Base-by-base conservation (phyloP, 495 filamentous ascomycete species). In the Penicillium goetzii region DNA sequence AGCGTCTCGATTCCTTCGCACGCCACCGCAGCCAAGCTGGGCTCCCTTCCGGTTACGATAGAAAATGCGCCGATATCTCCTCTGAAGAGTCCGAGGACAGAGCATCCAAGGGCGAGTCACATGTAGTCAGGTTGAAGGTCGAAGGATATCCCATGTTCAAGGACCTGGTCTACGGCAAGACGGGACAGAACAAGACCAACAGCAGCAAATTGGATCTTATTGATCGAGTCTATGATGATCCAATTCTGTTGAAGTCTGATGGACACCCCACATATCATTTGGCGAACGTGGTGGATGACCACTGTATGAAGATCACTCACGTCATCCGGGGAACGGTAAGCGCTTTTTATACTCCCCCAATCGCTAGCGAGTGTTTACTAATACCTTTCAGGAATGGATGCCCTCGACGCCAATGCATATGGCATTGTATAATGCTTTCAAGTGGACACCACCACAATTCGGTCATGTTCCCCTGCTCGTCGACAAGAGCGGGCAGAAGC, bases 221-320 rank as follows among this genome's bases (percentile, higher is more conserved):
- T 56, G 78, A 84, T 36, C 69, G 76, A 6, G 76, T 83, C 3
- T 90, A 84, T 57, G 89, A 91, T 59, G 91, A 93, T 72, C 92
- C 91, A 10, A 88, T 99, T 64, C 79, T 99, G 49, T 73, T 97
- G 30, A 99, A 98, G 75, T 88, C 87, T 9, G 95, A 99, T 69
- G 93, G 93, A 0, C 87, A 89, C 56, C 95, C 95, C 1, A 98
- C 95, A 10, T 99, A 99, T 70, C 95, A 98, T 73, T 87, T 99
- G 57, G 95, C 95, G 4, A 98, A 97, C 75, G 93, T 99, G 26
- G 89, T 99, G 23, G 95, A 99, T 73, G 95, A 99, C 73, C 91
- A 96, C 71, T 77, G 84, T 54, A 99, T 99, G 95, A 74, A 90
- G 56, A 96, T 99, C 70, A 98, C 92, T 4, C 93, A 97, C 76